Evolutionary conservation across 2,329 filamentous ascomycete species (phyloP), one percentile per base, ranked within the genome.

Genomic region (Aspergillus sp.): DNA sequence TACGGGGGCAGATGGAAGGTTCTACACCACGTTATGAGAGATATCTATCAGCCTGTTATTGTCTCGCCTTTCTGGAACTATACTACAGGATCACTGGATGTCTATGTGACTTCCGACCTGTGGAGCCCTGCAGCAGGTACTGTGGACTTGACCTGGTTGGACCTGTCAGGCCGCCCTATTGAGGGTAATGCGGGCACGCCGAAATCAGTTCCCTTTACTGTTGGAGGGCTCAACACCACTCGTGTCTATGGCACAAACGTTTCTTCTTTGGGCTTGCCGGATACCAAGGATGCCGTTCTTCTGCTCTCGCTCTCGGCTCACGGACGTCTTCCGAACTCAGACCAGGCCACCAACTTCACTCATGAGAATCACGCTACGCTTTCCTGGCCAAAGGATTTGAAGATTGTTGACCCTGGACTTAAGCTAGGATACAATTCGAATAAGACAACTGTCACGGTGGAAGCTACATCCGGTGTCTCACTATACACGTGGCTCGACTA

Each of bases 1-100:
- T 87, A 87, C 61, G 82, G 84, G 53, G 85, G 85, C 0, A 76
- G 86, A 1, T 88, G 85, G 85, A 88, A 89, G 69, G 79, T 87
- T 0, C 71, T 88, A 17, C 85, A 88, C 60, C 85, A 88, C 59
- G 76, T 80, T 1, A 81, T 82, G 2, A 83, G 82, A 59, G 84
- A 88, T 58, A 81, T 85, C 23, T 89, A 86, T 65, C 72, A 84
- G 55, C 79, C 79, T 1, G 74, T 88, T n/a, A 85, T 89, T 59
- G 78, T 87, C n/a, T 81, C 84, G 1, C 82, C 85, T 0, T 83
- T 84, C 63, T 85, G 79, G 74, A 81, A 87, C 63, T 71, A 76
- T 19, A 78, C 77, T 0, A 83, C 80, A 0, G 81, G 82, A 0
- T 70, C 80, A 19, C 72, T 88, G 15, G 77, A 80, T 5, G 73